Evolutionary conservation across 352 stramenopile species (phyloP), one percentile per base, ranked within the genome.

Genomic region (Chrysophaeum taylorii): DNA sequence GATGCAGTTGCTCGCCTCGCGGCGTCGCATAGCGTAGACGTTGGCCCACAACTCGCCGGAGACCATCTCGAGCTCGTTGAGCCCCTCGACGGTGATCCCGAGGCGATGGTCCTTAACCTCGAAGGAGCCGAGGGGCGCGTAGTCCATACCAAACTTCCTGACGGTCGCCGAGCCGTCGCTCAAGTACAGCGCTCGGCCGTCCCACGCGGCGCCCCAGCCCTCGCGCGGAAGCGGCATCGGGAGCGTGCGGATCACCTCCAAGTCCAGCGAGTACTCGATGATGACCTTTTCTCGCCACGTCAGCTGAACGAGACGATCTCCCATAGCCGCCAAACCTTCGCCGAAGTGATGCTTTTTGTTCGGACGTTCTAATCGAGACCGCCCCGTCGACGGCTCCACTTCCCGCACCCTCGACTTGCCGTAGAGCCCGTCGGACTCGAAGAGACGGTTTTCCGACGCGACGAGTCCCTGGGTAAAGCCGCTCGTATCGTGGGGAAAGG

Each of bases 61-160:
- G 52, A 63, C 52, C 52, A 63, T 63, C 33, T 63, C 52, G 27
- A 63, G 33, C 33, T 63, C 52, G 52, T 63, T 63, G 4, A 63
- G 52, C 27, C 52, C 52, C 7, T 63, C n/a, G 52, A 63, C 39
- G 27, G 33, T 5, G 7, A n/a, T 7, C 27, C 52, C 7, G 29
- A 63, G 52, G 7, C 52, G 52, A 5, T 2, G 27, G 52, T 63
- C 52, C 25, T 2, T 9, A 2, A 63, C 52, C 27, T 12, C 12
- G 7, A 35, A 25, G 27, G 12, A 2, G 9, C 4, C 9, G 7
- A 9, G 52, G 9, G 52, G 27, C 52, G 7, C 7, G 27, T 33
- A 41, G 52, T 35, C 12, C 7, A 25, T 15, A 2, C 25, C 27
- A 9, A 63, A 39, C 9, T 15, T n/a, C 27, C 5, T 12, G 52